Evolutionary conservation across 108 stramenopile species (phyloP).

Genomic region (Nitzschia sp.): DNA sequence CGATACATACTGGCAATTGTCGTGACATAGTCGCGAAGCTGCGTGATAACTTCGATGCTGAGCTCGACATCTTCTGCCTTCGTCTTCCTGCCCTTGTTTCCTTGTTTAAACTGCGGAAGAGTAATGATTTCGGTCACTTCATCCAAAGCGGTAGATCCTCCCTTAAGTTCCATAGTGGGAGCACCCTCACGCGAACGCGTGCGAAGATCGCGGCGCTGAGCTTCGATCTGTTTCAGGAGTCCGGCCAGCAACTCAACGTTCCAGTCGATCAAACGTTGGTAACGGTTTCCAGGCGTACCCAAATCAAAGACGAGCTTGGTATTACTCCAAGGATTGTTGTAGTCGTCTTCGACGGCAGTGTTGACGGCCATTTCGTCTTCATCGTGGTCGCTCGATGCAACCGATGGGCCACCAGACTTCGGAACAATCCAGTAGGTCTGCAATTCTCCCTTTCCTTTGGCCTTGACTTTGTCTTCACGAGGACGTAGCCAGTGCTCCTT

Average conservation of each 20-base stretch:
- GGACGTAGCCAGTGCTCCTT: conserved; percentile 15
- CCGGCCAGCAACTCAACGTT: conserved; percentile 34
- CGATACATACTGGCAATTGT: conserved; percentile 42
- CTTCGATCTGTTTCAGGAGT: conserved; percentile 33
- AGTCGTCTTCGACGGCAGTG: conserved; percentile 2
- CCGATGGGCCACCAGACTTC: neutral
- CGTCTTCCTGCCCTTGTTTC: conserved; percentile 3
- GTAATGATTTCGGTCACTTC: conserved; percentile 43
- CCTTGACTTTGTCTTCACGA: conserved; percentile 20
- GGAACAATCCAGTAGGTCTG: conserved; percentile 23
- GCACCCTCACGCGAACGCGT: neutral
- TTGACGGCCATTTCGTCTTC: neutral
- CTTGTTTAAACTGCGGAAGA: conserved; percentile 13
- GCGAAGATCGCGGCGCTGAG: conserved; percentile 7
- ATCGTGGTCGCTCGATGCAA: conserved; percentile 4
- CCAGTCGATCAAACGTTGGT: conserved; percentile 41
- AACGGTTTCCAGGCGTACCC: conserved; percentile 21
- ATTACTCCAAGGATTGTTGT: conserved; percentile 15
- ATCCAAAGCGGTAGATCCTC: conserved; percentile 20
- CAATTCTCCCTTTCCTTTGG: conserved; percentile 22
- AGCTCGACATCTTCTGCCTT: conserved; percentile 23
- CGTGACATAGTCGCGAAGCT: conserved; percentile 24
- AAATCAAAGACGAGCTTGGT: conserved; percentile 18
- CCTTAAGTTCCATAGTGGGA: neutral
- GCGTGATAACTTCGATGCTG: conserved; percentile 11